These are phyloP conservation scores for Dalbergia cochinchinensis DNA, from an alignment of 306 rosid species.

Conservation along the genomic window DNA sequence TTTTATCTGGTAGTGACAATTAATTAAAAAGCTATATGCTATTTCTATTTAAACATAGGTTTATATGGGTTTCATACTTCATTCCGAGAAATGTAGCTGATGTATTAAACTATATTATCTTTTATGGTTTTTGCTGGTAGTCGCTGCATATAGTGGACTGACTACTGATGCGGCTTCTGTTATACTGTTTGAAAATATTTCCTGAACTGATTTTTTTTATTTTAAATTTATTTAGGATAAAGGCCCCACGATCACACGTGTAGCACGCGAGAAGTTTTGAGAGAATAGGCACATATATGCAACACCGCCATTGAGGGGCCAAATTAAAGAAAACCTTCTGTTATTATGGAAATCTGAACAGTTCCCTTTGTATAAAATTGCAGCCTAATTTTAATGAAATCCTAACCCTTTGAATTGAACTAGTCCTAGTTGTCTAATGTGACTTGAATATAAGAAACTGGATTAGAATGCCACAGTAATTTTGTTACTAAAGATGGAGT, in stretches of 20 bases:
- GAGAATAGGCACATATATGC: too few species aligned
- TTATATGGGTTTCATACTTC: constrained; percentile 11
- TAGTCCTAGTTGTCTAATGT: not conserved
- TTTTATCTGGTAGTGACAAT: constrained; percentile 11
- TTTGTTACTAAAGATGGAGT: not conserved
- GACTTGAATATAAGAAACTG: not conserved
- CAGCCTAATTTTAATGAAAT: constrained; percentile 14
- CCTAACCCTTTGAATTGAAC: not conserved
- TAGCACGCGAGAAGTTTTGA: too few species aligned
- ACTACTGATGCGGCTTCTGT: not conserved
- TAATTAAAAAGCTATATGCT: not conserved
- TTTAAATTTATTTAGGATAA: too few species aligned
- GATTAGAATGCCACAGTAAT: not conserved
- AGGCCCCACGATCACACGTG: too few species aligned
- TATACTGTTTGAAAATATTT: not conserved
- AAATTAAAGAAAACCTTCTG: too few species aligned
- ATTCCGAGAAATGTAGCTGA: constrained; percentile 12
- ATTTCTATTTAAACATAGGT: not conserved
- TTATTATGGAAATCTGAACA: not conserved
- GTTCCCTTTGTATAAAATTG: not conserved
- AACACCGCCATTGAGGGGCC: too few species aligned
- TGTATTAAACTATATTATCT: constrained; percentile 5
- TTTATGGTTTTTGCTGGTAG: not conserved
- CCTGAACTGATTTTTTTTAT: not conserved
- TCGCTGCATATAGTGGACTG: constrained; percentile 11